phyloP scores from a whole-genome alignment of 2,329 filamentous ascomycete species.

The Lojkania enalia region DNA sequence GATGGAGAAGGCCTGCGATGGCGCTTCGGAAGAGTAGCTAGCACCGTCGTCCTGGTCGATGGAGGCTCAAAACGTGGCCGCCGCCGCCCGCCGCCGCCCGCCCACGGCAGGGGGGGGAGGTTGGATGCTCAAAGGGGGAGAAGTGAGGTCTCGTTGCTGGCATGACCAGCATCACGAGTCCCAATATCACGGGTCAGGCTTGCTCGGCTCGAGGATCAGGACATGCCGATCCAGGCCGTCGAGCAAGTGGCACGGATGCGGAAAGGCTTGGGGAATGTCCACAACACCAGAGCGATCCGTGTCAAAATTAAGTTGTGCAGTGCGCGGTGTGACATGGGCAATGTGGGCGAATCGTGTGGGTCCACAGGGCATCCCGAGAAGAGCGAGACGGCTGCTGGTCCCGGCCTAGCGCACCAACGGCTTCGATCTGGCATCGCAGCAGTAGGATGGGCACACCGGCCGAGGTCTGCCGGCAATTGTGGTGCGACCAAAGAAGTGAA shows the following conservation, averaged over 20 bases:
- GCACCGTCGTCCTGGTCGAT: conserved; percentile 13
- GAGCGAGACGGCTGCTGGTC: conserved; percentile 6
- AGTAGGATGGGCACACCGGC: neutral
- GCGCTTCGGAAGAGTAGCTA: neutral
- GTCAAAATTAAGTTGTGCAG: conserved; percentile 34
- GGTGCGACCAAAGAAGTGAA: neutral
- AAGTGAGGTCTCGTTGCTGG: conserved; percentile 16
- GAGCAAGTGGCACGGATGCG: conserved; percentile 25
- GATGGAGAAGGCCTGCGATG: neutral
- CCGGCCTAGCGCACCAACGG: no score
- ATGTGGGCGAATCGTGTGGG: conserved; percentile 20
- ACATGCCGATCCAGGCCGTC: conserved; percentile 22
- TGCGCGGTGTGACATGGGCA: conserved; percentile 29
- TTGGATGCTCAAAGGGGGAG: conserved; percentile 3
- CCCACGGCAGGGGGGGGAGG: conserved; percentile 16
- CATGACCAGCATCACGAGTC: conserved; percentile 26
- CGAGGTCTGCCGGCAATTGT: neutral
- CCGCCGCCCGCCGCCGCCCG: conserved; percentile 27
- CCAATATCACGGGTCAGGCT: conserved; percentile 40
- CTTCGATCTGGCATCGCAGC: conserved; percentile 17
- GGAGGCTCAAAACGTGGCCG: conserved; percentile 40
- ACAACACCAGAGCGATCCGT: conserved; percentile 25
- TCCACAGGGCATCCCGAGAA: conserved; percentile 29
- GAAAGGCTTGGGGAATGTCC: conserved; percentile 21
- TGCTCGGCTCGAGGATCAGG: conserved; percentile 34